phyloP scores from a whole-genome alignment of 805 yeast species.

The Allodekkera sacchari region DNA sequence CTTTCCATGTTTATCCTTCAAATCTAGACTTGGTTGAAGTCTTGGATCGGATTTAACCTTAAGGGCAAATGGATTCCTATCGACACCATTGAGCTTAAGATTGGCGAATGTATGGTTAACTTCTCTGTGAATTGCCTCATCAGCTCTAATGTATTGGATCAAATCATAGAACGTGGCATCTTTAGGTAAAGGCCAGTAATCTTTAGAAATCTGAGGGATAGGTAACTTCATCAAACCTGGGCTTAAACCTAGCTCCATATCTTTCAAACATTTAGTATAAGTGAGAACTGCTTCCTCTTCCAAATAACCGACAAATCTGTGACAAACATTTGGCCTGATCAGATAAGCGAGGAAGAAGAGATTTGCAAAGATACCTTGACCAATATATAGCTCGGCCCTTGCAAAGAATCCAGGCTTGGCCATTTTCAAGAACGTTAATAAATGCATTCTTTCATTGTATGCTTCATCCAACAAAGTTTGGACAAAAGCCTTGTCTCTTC shows the following conservation, averaged over 20 bases:
- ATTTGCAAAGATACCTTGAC: conserved; percentile 67
- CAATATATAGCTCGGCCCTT: conserved; percentile 43
- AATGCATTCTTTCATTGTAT: conserved; percentile 71
- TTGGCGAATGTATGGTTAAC: conserved; percentile 74
- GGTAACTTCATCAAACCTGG: conserved; percentile 36
- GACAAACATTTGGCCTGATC: conserved; percentile 54
- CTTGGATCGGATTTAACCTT: conserved; percentile 21
- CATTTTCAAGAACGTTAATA: conserved; percentile 56
- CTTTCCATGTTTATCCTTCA: conserved; percentile 17
- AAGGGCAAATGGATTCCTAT: conserved; percentile 63
- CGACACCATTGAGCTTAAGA: conserved; percentile 32
- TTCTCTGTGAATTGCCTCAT: conserved; percentile 73
- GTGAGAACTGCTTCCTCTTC: conserved; percentile 74
- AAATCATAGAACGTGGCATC: conserved; percentile 50
- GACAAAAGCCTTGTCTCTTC: conserved; percentile 67
- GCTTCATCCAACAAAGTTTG: conserved; percentile 70
- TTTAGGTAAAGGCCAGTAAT: conserved; percentile 53
- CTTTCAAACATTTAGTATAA: conserved; percentile 51
- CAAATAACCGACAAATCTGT: conserved; percentile 67
- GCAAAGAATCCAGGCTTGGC: conserved; percentile 57
- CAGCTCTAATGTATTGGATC: conserved; percentile 58
- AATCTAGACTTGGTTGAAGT: conserved; percentile 22
- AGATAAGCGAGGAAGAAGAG: conserved; percentile 54
- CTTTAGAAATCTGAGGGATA: conserved; percentile 52
- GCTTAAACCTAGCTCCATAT: conserved; percentile 40